Base-by-base conservation (phyloP, 345 rosid genomes). In the Linum trigynum region DNA sequence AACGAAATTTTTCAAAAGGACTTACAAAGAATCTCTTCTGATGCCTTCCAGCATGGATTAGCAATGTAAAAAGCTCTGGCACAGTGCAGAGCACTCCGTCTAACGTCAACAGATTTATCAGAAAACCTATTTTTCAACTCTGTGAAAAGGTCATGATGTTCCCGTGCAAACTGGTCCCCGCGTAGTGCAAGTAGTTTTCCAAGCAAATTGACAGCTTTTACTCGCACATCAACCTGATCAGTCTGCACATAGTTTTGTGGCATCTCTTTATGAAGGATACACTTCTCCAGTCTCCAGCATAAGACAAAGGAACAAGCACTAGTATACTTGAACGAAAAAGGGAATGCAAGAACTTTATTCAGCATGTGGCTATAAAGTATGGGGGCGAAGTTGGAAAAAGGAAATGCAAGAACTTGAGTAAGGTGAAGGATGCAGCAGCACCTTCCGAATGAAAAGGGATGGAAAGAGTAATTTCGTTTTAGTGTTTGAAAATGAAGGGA, bases 41-140 rank as follows among this genome's bases (percentile, higher is more conserved):
- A 82, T 78, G 83, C 82, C 60, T 68, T 75, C 71, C 85, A 83
- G 50, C 67, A 79, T 7, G 81, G 86, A 79, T 84, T 83, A 63
- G 73, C 85, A 69, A 84, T 77, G 77, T 75, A 90, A 78, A 86
- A 86, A 62, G 76, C 81, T 81, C 83, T 83, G 68, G 85, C 89
- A 63, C 90, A 79, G 68, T 78, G 83, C 55, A 92, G 36, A 72
- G 90, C 86, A 79, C 78, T 74, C 62, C 86, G 77, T 76, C 98
- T 92, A 70, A 90, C 96, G 71, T 90, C 98, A 57, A 82, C 79
- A 68, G 97, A 88, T 80, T 86, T 92, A 73, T 92, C 98, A 70
- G 83, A 77, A 72, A 90, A 92, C 72, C 96, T 92, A 77, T 84
- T 88, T 73, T 88, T 76, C 74, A 88, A 92, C 82, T 92, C 97